A percentile compares a stretch with the other conserved stretches of the same genome.
phyloP scores from a whole-genome alignment of 805 yeast species.

The Saccharomycopsis sp. region DNA sequence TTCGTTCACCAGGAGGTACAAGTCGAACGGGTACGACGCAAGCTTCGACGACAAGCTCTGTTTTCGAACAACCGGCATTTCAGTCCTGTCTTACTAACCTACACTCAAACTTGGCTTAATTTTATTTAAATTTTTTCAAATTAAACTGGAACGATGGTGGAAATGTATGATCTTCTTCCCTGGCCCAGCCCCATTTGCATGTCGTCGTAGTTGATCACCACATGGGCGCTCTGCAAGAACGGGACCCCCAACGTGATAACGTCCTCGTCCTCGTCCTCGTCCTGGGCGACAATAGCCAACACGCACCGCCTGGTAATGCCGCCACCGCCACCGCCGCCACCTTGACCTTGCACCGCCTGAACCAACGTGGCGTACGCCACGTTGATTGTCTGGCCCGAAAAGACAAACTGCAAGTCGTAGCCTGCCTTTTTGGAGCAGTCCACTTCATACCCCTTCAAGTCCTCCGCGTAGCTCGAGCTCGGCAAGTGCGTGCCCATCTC shows the following conservation, averaged over 20 bases:
- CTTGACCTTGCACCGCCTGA: neutral
- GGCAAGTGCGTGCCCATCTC: neutral
- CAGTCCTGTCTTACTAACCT: no score
- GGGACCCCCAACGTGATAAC: slow-evolving; percentile 29
- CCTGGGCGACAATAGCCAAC: neutral
- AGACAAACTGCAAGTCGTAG: slow-evolving; percentile 1
- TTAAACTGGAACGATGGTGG: neutral
- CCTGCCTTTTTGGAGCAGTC: neutral
- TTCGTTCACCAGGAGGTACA: slow-evolving; percentile 12
- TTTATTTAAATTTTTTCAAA: no score
- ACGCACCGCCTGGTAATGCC: slow-evolving; percentile 4
- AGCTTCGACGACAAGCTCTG: slow-evolving; percentile 2
- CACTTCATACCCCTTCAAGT: neutral
- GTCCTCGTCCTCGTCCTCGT: neutral
- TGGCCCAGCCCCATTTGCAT: slow-evolving; percentile 31
- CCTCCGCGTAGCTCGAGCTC: neutral
- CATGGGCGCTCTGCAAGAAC: slow-evolving; percentile 28
- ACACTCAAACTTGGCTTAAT: no score
- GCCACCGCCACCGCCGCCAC: neutral
- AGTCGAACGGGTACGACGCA: slow-evolving; percentile 10
- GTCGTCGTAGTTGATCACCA: slow-evolving; percentile 35
- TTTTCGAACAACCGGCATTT: slow-evolving; percentile 3
- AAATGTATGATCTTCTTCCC: slow-evolving; percentile 2
- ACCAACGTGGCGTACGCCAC: slow-evolving; percentile 1
- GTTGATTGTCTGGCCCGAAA: neutral